phyloP scores from a whole-genome alignment of 345 rosid species.

The Orychophragmus violaceus region DNA sequence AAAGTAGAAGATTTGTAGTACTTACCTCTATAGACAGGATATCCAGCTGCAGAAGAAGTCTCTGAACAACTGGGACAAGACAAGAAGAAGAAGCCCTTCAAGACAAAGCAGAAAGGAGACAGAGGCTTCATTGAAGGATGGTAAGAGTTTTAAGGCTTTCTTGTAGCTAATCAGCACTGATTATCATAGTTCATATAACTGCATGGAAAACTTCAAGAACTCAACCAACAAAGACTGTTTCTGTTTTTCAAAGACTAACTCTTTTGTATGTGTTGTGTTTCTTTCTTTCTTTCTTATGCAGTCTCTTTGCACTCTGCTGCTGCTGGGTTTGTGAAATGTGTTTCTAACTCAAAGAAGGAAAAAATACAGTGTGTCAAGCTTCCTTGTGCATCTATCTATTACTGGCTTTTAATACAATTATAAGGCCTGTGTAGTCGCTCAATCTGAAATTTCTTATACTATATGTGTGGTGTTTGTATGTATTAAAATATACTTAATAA shows the following conservation, averaged over 20 bases:
- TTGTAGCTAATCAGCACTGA: not conserved
- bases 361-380: not conserved
- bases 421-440: not conserved
- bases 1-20: not conserved
- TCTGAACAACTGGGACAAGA: constrained; percentile 5
- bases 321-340: constrained; percentile 36
- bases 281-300: not conserved
- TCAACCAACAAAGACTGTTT: not conserved
- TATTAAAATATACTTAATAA: not conserved
- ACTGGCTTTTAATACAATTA: not conserved
- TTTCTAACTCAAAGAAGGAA: constrained; percentile 9
- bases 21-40: constrained; percentile 17
- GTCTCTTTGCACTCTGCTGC: constrained; percentile 33
- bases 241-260: not conserved
- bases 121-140: constrained; percentile 36
- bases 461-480: constrained; percentile 7
- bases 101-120: constrained; percentile 31
- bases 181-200: not conserved
- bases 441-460: not conserved
- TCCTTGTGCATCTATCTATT: not conserved
- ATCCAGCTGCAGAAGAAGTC: constrained; percentile 21
- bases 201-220: not conserved
- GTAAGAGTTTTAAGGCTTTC: no score
- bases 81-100: constrained; percentile 9
- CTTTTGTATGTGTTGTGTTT: not conserved